phyloP scores from a whole-genome alignment of 2,329 filamentous ascomycete species.

The Paramyrothecium roridum region DNA sequence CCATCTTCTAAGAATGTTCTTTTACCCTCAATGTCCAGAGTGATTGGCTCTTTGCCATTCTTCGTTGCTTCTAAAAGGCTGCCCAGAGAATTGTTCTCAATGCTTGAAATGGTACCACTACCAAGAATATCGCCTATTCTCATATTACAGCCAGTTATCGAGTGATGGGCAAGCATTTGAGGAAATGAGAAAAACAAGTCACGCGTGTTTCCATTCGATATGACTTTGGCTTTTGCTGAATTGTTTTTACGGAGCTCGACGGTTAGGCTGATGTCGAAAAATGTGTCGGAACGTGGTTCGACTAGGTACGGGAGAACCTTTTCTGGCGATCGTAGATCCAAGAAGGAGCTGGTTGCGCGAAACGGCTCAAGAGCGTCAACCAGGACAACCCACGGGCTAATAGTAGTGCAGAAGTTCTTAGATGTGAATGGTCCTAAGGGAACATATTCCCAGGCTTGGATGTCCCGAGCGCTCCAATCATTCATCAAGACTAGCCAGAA shows the following conservation, averaged over 20 bases:
- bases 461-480: slow-evolving; percentile 62
- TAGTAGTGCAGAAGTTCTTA: slow-evolving; percentile 58
- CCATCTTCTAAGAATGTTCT: slow-evolving; percentile 72
- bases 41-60: slow-evolving; percentile 63
- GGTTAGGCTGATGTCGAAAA: slow-evolving; percentile 33
- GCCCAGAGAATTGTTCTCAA: slow-evolving; percentile 60
- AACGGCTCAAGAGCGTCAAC: slow-evolving; percentile 49
- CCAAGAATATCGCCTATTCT: slow-evolving; percentile 72
- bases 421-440: slow-evolving; percentile 61
- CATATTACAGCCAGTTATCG: slow-evolving; percentile 73
- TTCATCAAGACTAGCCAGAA: slow-evolving; percentile 71
- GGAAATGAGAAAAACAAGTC: slow-evolving; percentile 74
- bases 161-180: slow-evolving; percentile 82
- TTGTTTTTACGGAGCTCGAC: slow-evolving; percentile 29
- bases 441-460: slow-evolving; percentile 60
- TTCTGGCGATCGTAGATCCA: slow-evolving; percentile 19
- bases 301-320: slow-evolving; percentile 44
- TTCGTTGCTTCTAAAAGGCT: slow-evolving; percentile 71
- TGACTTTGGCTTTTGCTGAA: slow-evolving; percentile 25
- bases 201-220: slow-evolving; percentile 29
- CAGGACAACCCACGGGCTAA: slow-evolving; percentile 62
- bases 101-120: slow-evolving; percentile 72
- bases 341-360: slow-evolving; percentile 20
- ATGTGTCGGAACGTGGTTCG: slow-evolving; percentile 43
- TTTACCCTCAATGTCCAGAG: slow-evolving; percentile 61